These are phyloP conservation scores for Spizellomyces sp. DNA, from an alignment of 192 early-diverging fungal species.

Conservation along the genomic window DNA sequence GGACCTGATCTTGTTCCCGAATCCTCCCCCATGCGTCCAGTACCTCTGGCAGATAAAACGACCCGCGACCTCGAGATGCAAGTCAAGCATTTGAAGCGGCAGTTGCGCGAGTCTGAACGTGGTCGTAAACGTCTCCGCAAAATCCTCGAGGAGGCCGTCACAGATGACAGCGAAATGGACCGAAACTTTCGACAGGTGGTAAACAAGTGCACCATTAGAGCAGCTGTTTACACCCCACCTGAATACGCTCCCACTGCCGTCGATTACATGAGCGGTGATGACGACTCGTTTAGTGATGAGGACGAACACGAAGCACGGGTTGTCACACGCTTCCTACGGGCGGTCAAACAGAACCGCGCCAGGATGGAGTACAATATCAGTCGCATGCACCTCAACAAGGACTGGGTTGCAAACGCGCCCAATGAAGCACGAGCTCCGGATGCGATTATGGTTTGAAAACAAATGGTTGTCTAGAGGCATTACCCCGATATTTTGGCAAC, in stretches of 20 bases:
- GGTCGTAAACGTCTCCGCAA: conserved; percentile 34
- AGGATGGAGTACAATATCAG: conserved; percentile 25
- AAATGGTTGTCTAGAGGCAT: no score
- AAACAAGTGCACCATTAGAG: neutral
- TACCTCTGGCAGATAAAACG: neutral
- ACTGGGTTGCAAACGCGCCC: neutral
- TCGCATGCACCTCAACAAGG: conserved; percentile 5
- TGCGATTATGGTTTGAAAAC: neutral
- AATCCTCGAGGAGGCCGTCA: conserved; percentile 19
- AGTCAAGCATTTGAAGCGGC: conserved; percentile 20
- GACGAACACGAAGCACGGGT: conserved; percentile 4
- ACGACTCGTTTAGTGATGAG: neutral
- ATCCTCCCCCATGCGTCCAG: neutral
- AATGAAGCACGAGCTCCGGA: no score
- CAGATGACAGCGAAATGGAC: conserved; percentile 26
- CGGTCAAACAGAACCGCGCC: conserved; percentile 11
- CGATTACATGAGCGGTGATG: neutral
- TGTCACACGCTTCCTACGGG: conserved; percentile 10
- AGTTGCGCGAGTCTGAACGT: conserved; percentile 34
- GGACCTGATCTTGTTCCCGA: conserved; percentile 4
- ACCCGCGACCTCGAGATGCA: conserved; percentile 11
- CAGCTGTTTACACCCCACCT: neutral
- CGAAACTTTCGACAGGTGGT: conserved; percentile 17
- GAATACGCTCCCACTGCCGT: neutral
- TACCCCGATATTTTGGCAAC: no score